phyloP scores from a whole-genome alignment of 805 yeast species.

The Pichia exigua region DNA sequence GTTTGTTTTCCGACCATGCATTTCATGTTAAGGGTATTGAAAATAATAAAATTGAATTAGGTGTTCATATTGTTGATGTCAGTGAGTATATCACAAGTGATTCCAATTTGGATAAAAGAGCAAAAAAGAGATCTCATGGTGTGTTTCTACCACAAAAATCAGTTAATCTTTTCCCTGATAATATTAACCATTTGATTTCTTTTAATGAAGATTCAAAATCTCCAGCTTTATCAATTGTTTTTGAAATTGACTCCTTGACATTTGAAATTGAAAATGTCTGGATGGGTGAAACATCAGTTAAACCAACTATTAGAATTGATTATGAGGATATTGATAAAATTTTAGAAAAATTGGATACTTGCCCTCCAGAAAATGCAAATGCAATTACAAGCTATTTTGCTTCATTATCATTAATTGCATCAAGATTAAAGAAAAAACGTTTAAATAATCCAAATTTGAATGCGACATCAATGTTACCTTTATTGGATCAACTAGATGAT shows the following conservation, averaged over 20 bases:
- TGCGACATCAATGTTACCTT: constrained; percentile 46
- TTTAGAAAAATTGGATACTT: constrained; percentile 25
- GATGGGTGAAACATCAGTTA: constrained; percentile 64
- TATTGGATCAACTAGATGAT: constrained; percentile 78
- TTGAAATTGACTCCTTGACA: constrained; percentile 65
- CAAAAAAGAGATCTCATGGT: constrained; percentile 83
- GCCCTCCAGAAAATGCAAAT: constrained; percentile 35
- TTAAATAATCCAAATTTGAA: constrained; percentile 42
- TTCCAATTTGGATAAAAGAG: constrained; percentile 74
- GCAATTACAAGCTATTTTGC: constrained; percentile 54
- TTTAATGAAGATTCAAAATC: constrained; percentile 53
- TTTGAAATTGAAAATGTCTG: constrained; percentile 69
- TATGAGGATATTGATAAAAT: constrained; percentile 51
- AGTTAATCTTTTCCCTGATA: constrained; percentile 60
- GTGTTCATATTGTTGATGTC: constrained; percentile 80
- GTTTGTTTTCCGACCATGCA: constrained; percentile 64
- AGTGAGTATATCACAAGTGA: constrained; percentile 66
- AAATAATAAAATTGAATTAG: constrained; percentile 63
- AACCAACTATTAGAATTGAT: constrained; percentile 51
- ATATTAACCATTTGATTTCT: constrained; percentile 51
- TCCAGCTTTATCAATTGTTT: constrained; percentile 69
- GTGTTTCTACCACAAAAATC: constrained; percentile 78
- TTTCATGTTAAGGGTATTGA: constrained; percentile 63
- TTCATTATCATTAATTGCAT: constrained; percentile 56
- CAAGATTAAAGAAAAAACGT: constrained; percentile 64